Conservation (phyloP, 371 early-diverging fungal genomes). For the Blakeslea trispora region DNA sequence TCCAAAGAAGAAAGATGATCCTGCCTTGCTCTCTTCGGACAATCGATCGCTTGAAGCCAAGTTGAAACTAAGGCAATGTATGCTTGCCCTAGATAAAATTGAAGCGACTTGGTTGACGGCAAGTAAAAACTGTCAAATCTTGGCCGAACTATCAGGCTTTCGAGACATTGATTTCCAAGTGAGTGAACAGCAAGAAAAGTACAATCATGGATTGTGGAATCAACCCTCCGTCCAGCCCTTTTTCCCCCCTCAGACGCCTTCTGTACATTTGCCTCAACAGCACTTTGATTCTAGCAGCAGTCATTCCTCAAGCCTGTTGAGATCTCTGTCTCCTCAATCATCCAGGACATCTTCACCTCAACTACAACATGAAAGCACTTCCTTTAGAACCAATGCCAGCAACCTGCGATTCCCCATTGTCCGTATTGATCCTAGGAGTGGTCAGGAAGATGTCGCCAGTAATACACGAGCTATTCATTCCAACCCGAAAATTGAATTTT, state of each 20-base stretch:
- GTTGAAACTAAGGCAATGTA: constrained; percentile 34
- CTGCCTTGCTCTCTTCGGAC: constrained; percentile 1
- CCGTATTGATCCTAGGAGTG: not conserved
- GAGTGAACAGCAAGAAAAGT: constrained; percentile 1
- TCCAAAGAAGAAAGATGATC: constrained; percentile 4
- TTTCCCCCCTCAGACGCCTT: too few relatives aligned
- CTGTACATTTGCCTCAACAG: not conserved
- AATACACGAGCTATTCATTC: not conserved
- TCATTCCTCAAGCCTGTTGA: not conserved
- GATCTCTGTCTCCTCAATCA: not conserved
- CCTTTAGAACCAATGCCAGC: constrained; percentile 8
- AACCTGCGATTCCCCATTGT: constrained; percentile 12
- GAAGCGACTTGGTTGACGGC: constrained; percentile 42
- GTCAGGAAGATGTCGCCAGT: not conserved
- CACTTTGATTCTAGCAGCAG: not conserved
- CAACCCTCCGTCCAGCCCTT: not conserved
- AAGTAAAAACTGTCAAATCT: constrained; percentile 39
- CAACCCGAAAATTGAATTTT: constrained; percentile 8
- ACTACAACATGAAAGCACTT: not conserved
- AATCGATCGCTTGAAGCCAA: constrained; percentile 30
- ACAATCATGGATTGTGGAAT: not conserved
- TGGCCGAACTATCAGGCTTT: constrained; percentile 47
- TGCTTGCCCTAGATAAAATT: constrained; percentile 40
- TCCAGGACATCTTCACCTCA: constrained; percentile 5
- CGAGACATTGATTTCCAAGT: constrained; percentile 25